A percentile compares a stretch with the other conserved stretches of the same genome.
Evolutionary conservation across 2,329 filamentous ascomycete species (phyloP).

Genomic region (Monosporascus sp.): DNA sequence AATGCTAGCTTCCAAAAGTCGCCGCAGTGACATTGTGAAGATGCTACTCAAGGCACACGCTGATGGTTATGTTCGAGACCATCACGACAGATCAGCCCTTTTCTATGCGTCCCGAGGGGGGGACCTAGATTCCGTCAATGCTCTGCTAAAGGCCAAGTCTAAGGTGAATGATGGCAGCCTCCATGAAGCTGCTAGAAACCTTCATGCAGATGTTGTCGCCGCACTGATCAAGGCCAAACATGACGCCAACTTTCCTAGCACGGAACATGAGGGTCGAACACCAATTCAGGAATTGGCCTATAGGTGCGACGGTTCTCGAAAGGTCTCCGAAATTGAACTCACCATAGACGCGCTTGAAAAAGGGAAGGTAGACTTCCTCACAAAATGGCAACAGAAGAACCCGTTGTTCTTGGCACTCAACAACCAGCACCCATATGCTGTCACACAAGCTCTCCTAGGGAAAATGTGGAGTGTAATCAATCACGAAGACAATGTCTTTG

Average conservation of each 20-base stretch:
- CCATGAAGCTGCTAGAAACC: constrained; percentile 24
- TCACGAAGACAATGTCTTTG: constrained; percentile 20
- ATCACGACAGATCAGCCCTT: constrained; percentile 17
- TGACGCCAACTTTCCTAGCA: constrained; percentile 21
- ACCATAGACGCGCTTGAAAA: constrained; percentile 19
- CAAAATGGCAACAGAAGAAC: constrained; percentile 22
- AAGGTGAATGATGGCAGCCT: constrained; percentile 26
- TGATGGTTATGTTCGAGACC: constrained; percentile 9
- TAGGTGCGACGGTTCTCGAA: constrained; percentile 9
- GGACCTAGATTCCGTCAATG: constrained; percentile 15
- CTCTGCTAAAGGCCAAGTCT: constrained; percentile 19
- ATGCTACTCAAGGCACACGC: too few relatives aligned
- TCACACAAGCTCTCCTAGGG: constrained; percentile 19
- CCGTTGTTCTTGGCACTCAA: constrained; percentile 25
- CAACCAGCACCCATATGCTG: constrained; percentile 18
- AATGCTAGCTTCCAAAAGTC: too few relatives aligned
- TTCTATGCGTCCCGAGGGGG: constrained; percentile 24
- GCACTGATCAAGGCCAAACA: constrained; percentile 21
- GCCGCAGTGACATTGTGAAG: too few relatives aligned
- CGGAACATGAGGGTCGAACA: constrained; percentile 19
- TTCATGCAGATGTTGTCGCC: constrained; percentile 19
- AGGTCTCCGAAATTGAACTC: constrained; percentile 14
- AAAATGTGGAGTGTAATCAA: constrained; percentile 19
- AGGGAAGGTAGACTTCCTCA: constrained; percentile 17
- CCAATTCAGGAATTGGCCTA: constrained; percentile 23